These are phyloP conservation scores for Fusarium goolgardi DNA, from an alignment of 2,329 filamentous ascomycete species.

Conservation along the genomic window DNA sequence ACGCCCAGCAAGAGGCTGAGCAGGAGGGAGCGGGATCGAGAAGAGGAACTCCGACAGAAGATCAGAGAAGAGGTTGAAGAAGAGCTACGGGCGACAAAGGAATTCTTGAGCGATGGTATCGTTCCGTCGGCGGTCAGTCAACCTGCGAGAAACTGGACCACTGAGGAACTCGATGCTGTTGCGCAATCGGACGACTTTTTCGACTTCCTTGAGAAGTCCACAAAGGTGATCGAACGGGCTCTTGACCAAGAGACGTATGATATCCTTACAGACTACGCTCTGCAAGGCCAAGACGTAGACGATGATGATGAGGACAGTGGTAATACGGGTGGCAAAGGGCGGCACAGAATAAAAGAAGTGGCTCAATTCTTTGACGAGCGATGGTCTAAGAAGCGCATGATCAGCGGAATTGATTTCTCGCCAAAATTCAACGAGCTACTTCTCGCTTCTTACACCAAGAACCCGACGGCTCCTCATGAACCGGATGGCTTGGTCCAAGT, in stretches of 20 bases:
- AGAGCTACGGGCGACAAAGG: slow-evolving; percentile 80
- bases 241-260: slow-evolving; percentile 93
- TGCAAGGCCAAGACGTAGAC: slow-evolving; percentile 78
- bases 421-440: slow-evolving; percentile 94
- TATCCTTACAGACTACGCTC: slow-evolving; percentile 91
- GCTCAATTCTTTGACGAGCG: slow-evolving; percentile 94
- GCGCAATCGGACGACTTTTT: slow-evolving; percentile 93
- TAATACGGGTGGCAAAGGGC: slow-evolving; percentile 75
- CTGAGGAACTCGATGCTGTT: slow-evolving; percentile 89
- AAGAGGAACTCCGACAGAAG: slow-evolving; percentile 89
- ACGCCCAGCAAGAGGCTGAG: slow-evolving; percentile 79
- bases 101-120: slow-evolving; percentile 63
- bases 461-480: slow-evolving; percentile 92
- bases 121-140: slow-evolving; percentile 64
- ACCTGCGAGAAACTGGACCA: slow-evolving; percentile 81
- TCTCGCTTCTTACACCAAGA: slow-evolving; percentile 96
- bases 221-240: slow-evolving; percentile 95
- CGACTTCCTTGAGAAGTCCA: slow-evolving; percentile 94
- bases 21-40: slow-evolving; percentile 80
- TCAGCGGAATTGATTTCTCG: slow-evolving; percentile 95
- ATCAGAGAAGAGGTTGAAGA: slow-evolving; percentile 92
- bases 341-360: slow-evolving; percentile 83
- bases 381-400: slow-evolving; percentile 98
- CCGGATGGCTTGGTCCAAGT: slow-evolving; percentile 94
- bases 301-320: slow-evolving; percentile 85